phyloP scores from a whole-genome alignment of 2,329 filamentous ascomycete species.

The Pseudogymnoascus sp. region DNA sequence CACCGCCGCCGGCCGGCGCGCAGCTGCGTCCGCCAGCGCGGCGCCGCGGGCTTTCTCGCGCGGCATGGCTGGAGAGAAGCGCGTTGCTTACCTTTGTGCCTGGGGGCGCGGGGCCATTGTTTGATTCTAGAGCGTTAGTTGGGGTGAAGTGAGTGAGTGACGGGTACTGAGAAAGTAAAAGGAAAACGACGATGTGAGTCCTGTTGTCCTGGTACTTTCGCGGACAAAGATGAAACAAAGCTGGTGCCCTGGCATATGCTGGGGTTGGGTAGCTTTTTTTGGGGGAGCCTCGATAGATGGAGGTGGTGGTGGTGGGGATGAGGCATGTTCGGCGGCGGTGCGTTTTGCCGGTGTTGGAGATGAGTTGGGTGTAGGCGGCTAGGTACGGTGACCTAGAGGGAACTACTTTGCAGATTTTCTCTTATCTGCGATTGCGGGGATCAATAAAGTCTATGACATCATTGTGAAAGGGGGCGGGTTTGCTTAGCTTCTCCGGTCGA shows the following conservation, averaged over 20 bases:
- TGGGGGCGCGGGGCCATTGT: background rate
- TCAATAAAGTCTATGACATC: slow-evolving; percentile 1
- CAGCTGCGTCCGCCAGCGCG: background rate
- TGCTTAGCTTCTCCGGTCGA: background rate
- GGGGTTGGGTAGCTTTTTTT: background rate
- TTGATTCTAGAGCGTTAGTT: background rate
- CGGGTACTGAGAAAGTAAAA: background rate
- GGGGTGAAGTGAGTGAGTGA: background rate
- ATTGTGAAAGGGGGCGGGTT: background rate
- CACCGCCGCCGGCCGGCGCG: background rate
- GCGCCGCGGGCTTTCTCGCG: background rate
- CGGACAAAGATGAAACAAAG: background rate
- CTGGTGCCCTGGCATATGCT: background rate
- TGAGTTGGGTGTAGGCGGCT: background rate
- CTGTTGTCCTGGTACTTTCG: background rate
- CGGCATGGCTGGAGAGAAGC: background rate
- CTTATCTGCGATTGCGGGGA: background rate
- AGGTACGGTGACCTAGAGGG: background rate
- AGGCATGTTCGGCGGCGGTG: background rate
- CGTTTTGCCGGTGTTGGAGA: background rate
- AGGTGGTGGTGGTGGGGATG: background rate
- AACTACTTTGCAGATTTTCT: background rate
- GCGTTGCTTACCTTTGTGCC: background rate
- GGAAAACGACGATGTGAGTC: background rate
- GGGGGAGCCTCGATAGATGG: background rate